A percentile compares a stretch with the other conserved stretches of the same genome.
phyloP scores from a whole-genome alignment of 768 basidiomycete genomes.

The Trametes elegans region DNA sequence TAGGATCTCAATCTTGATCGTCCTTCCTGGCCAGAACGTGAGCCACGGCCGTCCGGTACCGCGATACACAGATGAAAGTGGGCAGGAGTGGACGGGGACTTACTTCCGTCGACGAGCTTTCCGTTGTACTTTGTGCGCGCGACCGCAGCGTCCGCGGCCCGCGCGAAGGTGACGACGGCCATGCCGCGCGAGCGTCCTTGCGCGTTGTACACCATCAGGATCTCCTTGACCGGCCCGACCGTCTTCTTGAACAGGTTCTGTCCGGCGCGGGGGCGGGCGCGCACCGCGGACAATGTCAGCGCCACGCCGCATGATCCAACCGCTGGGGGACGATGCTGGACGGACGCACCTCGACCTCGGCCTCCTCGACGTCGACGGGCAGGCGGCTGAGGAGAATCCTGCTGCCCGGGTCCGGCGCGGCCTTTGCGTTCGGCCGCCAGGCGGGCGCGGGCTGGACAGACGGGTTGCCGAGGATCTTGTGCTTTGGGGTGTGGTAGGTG shows the following conservation, averaged over 20 bases:
- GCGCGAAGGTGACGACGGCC: slow-evolving; percentile 70
- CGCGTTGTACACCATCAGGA: slow-evolving; percentile 71
- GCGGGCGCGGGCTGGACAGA: slow-evolving; percentile 58
- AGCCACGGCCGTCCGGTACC: too few species aligned
- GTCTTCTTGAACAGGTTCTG: slow-evolving; percentile 79
- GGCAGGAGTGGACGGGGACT: slow-evolving; percentile 20
- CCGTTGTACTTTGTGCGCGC: slow-evolving; percentile 73
- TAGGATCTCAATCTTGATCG: slow-evolving; percentile 64
- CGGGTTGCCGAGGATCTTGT: slow-evolving; percentile 54
- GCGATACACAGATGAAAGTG: not conserved
- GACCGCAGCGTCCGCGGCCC: slow-evolving; percentile 56
- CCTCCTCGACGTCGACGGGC: slow-evolving; percentile 65
- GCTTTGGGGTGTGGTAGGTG: slow-evolving; percentile 53
- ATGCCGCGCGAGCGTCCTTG: slow-evolving; percentile 77
- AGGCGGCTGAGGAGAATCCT: slow-evolving; percentile 67
- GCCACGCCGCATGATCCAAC: not conserved
- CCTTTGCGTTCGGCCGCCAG: slow-evolving; percentile 44
- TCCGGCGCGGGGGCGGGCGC: too few species aligned
- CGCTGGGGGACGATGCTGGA: not conserved
- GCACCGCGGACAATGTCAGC: not conserved
- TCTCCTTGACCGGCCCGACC: slow-evolving; percentile 69
- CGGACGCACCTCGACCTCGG: slow-evolving; percentile 58
- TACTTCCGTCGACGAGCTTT: slow-evolving; percentile 68
- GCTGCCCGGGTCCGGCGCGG: slow-evolving; percentile 40
- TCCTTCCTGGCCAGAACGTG: slow-evolving; percentile 45